Evolutionary conservation across 2,329 filamentous ascomycete genomes (phyloP).

Genomic region (Aspergillus brasiliensis): DNA sequence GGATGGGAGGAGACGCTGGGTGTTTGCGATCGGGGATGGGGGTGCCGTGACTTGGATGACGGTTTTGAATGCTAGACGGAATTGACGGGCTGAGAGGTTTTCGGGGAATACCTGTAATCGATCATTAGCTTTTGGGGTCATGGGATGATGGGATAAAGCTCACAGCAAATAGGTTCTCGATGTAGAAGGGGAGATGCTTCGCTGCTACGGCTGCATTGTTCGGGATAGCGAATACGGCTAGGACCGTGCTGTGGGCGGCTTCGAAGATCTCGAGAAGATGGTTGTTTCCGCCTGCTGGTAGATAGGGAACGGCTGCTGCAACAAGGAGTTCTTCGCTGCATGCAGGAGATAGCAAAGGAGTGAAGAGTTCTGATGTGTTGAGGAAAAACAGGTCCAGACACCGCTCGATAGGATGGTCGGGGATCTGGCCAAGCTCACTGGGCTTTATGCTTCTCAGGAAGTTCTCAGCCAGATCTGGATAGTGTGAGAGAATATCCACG

Average conservation of each 20-base stretch:
- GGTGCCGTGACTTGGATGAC: slow-evolving; percentile 79
- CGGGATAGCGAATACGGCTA: slow-evolving; percentile 78
- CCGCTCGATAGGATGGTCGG: slow-evolving; percentile 67
- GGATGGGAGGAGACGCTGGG: slow-evolving; percentile 76
- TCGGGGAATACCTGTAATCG: slow-evolving; percentile 67
- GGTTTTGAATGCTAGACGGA: slow-evolving; percentile 84
- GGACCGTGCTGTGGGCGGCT: slow-evolving; percentile 78
- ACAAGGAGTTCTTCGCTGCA: slow-evolving; percentile 74
- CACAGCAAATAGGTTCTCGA: slow-evolving; percentile 72
- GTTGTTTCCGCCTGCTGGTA: slow-evolving; percentile 61
- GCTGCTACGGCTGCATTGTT: slow-evolving; percentile 72
- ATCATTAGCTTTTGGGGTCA: not conserved
- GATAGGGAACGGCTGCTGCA: slow-evolving; percentile 72
- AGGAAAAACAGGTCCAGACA: slow-evolving; percentile 86
- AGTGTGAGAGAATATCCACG: slow-evolving; percentile 77
- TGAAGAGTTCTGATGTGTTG: slow-evolving; percentile 81
- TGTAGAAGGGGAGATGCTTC: slow-evolving; percentile 77
- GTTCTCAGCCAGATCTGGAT: slow-evolving; percentile 64
- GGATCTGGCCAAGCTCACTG: slow-evolving; percentile 57
- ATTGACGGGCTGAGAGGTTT: slow-evolving; percentile 79
- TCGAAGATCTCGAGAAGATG: slow-evolving; percentile 76
- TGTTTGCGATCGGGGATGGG: slow-evolving; percentile 71
- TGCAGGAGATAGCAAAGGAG: slow-evolving; percentile 66
- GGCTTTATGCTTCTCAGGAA: slow-evolving; percentile 69
- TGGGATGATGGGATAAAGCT: slow-evolving; percentile 15